Conservation (phyloP, 116 monocot genomes). For the Trichopus zeylanicus region DNA sequence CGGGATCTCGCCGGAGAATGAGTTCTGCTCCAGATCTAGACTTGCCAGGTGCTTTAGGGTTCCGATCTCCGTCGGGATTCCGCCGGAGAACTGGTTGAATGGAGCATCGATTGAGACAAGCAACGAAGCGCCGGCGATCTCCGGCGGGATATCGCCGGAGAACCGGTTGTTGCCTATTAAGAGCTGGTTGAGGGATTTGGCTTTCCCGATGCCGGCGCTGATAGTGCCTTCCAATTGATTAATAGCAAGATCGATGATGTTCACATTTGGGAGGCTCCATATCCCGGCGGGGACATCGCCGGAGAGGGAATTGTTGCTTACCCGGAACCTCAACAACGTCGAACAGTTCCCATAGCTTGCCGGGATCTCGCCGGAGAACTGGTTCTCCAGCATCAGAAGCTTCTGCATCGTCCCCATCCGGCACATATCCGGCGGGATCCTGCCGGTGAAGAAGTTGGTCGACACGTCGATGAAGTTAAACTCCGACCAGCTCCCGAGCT, state of each 20-base stretch:
- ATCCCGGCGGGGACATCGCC: conserved; percentile 54
- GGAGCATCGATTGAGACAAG: conserved; percentile 41
- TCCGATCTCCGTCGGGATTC: conserved; percentile 48
- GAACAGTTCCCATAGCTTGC: conserved; percentile 50
- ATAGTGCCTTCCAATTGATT: conserved; percentile 53
- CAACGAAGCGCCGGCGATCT: conserved; percentile 27
- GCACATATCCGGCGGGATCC: conserved; percentile 86
- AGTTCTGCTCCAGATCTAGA: neutral
- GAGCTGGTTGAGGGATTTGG: conserved; percentile 36
- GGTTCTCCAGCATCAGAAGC: conserved; percentile 67
- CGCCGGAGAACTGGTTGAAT: conserved; percentile 42
- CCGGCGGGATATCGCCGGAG: conserved; percentile 50
- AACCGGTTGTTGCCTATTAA: conserved; percentile 38
- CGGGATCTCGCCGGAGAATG: conserved; percentile 48
- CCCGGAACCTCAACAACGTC: conserved; percentile 44
- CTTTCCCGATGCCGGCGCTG: conserved; percentile 32
- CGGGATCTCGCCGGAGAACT: conserved; percentile 75
- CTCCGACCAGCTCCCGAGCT: conserved; percentile 57
- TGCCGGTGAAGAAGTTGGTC: conserved; percentile 56
- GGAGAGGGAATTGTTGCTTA: conserved; percentile 65
- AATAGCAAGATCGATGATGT: conserved; percentile 45
- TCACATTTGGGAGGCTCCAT: conserved; percentile 56
- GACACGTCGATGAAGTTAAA: conserved; percentile 81
- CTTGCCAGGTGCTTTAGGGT: conserved; percentile 13
- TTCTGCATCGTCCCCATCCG: conserved; percentile 49